Percentiles rank a stretch among this genome's conserved stretches.
Conservation (phyloP, 257 asterid genomes). For the Nyctanthes arbortristis region DNA sequence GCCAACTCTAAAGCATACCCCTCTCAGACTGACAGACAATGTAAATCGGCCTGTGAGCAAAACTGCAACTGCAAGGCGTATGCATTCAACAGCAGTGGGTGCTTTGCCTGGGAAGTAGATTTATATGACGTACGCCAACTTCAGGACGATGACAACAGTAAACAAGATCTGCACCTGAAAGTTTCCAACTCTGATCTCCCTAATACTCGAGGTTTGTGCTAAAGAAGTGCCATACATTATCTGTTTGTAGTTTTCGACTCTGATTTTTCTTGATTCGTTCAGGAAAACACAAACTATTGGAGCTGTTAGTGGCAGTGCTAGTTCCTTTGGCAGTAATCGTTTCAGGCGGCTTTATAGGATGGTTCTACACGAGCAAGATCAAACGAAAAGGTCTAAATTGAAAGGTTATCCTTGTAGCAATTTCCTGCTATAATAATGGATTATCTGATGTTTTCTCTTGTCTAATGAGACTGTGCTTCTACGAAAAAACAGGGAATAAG, state of each 20-base stretch:
- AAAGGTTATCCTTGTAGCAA: background rate
- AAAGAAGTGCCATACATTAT: background rate
- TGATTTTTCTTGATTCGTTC: conserved; percentile 6
- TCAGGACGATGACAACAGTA: background rate
- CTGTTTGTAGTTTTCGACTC: background rate
- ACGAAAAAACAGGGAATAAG: conserved; percentile 31
- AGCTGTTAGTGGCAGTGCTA: conserved; percentile 32
- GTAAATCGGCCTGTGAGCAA: conserved; percentile 29
- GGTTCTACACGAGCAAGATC: conserved; percentile 30
- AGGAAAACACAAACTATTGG: conserved; percentile 30
- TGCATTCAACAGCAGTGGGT: conserved; percentile 21
- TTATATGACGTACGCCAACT: conserved; percentile 15
- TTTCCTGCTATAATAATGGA: background rate
- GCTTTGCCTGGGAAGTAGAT: conserved; percentile 40
- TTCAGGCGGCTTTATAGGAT: conserved; percentile 36
- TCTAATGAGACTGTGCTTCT: background rate
- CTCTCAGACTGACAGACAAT: conserved; percentile 14
- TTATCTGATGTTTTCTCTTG: background rate
- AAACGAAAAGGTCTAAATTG: conserved; percentile 26
- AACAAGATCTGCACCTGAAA: conserved; percentile 25
- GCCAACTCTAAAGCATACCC: background rate
- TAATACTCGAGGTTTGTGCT: conserved; percentile 27
- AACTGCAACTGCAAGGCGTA: conserved; percentile 39
- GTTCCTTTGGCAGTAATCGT: conserved; percentile 31
- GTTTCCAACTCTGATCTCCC: conserved; percentile 33